Base-by-base conservation (phyloP, 441 rosid species). In the Brassica hybrid region DNA sequence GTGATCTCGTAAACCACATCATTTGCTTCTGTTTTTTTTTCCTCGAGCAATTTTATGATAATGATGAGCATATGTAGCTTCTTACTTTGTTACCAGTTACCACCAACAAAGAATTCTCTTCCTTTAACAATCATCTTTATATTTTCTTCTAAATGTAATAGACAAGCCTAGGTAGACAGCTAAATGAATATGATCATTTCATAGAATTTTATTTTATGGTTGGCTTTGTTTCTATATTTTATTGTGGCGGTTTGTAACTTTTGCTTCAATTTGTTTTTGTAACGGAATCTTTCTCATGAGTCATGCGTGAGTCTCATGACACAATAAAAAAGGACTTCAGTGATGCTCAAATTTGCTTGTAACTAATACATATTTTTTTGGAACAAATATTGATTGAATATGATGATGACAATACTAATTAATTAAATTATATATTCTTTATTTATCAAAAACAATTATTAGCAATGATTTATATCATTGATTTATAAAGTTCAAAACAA, bases 1-100 rank as follows among this genome's bases (percentile, higher is more conserved):
- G 69, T 65, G 79, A 75, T 79, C 79, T 74, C 78, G 71, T 38
- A 64, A 64, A 70, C 67, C 82, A 36, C 65, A 66, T 79, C 79
- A 69, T 69, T 65, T 65, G 75, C 75, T 69, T 74, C 43, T 27
- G 27, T 58, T 3, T 41, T 43, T 73, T 76, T 74, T 43, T 43
- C 5, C 65, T 56, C 78, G 60, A 74, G 75, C 79, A 74, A 73
- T 69, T 64, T 74, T 64, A 64, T 74, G 68, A 63, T 60, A 52
- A 61, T 78, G 82, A 57, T 45, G 60, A 72, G 62, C 56, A n/a
- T 69, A 52, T 45, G 52, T 13, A 45, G n/a, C 52, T 45, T 45
- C 52, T 63, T 74, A 50, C 21, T 52, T 77, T 59, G n/a, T n/a
- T n/a, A n/a, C n/a, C n/a, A n/a, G 21, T 67, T 78, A 14, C 45